These are phyloP conservation scores for Leishmania tropica DNA, from an alignment of 208 protist species.

Conservation along the genomic window DNA sequence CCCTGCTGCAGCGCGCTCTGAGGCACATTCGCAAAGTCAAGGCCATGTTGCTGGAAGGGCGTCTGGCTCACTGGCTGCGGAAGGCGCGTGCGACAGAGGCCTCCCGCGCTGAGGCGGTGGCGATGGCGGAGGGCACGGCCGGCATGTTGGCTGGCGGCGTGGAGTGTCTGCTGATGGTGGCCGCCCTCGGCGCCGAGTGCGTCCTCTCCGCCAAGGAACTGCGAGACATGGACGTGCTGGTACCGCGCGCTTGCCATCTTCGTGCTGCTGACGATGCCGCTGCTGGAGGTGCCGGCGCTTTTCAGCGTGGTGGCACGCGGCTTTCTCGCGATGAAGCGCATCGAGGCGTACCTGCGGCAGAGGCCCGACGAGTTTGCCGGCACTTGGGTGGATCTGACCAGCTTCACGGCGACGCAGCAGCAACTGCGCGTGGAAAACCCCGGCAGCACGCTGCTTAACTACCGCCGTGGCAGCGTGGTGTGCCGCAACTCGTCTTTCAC, in stretches of 20 bases:
- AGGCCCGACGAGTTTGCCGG: constrained; percentile 66
- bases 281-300: constrained; percentile 55
- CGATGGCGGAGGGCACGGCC: constrained; percentile 36
- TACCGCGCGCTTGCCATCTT: constrained; percentile 50
- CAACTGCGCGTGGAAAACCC: constrained; percentile 28
- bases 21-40: constrained; percentile 57
- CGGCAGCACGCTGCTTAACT: constrained; percentile 27
- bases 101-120: constrained; percentile 30
- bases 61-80: constrained; percentile 38
- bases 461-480: constrained; percentile 58
- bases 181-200: constrained; percentile 28
- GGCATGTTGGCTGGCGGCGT: constrained; percentile 32
- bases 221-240: constrained; percentile 23
- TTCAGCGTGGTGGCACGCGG: constrained; percentile 53
- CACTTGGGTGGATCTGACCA: constrained; percentile 61
- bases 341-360: constrained; percentile 67
- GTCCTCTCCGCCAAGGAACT: constrained; percentile 10
- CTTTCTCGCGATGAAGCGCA: constrained; percentile 58
- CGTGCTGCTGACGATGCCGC: constrained; percentile 41
- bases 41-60: constrained; percentile 49
- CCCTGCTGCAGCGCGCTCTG: constrained; percentile 47
- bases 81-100: constrained; percentile 32
- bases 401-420: constrained; percentile 34
- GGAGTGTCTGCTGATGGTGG: constrained; percentile 33
- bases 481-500: constrained; percentile 74